Base-by-base conservation (phyloP, 1,139 yeast genomes). In the Candida sp. region DNA sequence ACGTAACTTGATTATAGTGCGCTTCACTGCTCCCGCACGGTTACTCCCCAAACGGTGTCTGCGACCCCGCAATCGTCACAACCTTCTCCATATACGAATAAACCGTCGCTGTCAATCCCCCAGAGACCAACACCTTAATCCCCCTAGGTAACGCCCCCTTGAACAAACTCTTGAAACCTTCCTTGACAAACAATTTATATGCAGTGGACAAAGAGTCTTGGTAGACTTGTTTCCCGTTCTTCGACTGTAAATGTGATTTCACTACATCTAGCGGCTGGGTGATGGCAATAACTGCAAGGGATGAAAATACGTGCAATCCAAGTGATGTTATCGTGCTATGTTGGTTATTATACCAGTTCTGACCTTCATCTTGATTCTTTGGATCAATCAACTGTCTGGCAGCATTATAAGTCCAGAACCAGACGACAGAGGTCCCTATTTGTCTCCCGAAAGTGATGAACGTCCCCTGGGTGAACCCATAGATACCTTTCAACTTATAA, bases 231-330 rank as follows among this genome's bases (percentile, higher is more conserved):
- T 78, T 72, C 11, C 84, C 84, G 57, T 85, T 80, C 49, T 82
- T 81, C 62, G 90, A 81, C 63, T 91, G 97, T 80, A 90, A 81
- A 58, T 96, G 80, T 1, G 97, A 82, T 64, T 93, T 93, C 42
- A 91, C 68, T 4, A 90, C 90, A 66, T 93, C 99, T 21, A 93
- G 69, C 0, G 99, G 99, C 64, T 91, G 98, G 0, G 98, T 91
- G 0, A 81, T 71, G 0, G 80, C 78, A 5, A 89, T 87, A 22
- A 89, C 95, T 0, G 82, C 87, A 40, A 69, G 64, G 30, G 82
- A 84, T 35, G 82, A 79, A 1, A 79, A 63, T 6, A 80, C 57
- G 41, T 87, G 87, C 45, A 74, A 56, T 1, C 75, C 84, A 47
- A 73, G 63, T 75, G 75, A 65, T 57, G 74, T 68, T 22, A 64